Base-by-base conservation (phyloP, 2,329 filamentous ascomycete species). In the Hypoxylon sp. region DNA sequence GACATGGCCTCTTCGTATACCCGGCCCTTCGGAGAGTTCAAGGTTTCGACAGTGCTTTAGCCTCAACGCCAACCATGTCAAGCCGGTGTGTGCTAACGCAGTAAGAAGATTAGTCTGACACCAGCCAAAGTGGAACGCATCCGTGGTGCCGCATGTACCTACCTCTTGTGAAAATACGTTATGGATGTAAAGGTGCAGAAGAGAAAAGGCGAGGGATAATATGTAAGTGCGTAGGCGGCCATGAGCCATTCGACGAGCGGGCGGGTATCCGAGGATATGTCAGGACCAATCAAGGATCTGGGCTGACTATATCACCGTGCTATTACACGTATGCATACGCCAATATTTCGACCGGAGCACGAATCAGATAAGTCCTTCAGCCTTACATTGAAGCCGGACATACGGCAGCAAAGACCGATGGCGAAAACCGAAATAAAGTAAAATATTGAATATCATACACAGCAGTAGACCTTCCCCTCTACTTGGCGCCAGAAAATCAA, bases 141-240 rank as follows among this genome's bases (percentile, higher is more conserved):
- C 43, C 56, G 50, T 59, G 19, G 46, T 57, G 45, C 62, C 68
- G 68, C 63, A 27, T 70, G 54, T 58, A 70, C 68, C 61, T 70
- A 21, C 68, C 66, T 41, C 11, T 58, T 70, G 58, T 27, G 53
- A 65, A 37, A 43, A 11, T 6, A 19, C 37, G 16, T 5, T 50
- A 45, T 46, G 19, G 41, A 30, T 19, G 14, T 19, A 50, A 27
- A 30, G 12, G 47, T 21, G 58, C 48, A 41, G 50, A 54, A 39
- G 21, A 46, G 23, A 45, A 53, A 27, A 64, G 37, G 37, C 41
- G 59, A 63, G 41, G 50, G 51, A 63, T 53, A 57, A 59, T 57
- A 56, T 37, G 37, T 25, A 59, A 41, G 7, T 12, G 11, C 11
- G 30, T 41, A 55, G 34, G 29, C 37, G 53, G 32, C 12, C 19